These are phyloP conservation scores for Conoideocrella luteorostrata DNA, from an alignment of 2,329 filamentous ascomycete species.

Conservation along the genomic window DNA sequence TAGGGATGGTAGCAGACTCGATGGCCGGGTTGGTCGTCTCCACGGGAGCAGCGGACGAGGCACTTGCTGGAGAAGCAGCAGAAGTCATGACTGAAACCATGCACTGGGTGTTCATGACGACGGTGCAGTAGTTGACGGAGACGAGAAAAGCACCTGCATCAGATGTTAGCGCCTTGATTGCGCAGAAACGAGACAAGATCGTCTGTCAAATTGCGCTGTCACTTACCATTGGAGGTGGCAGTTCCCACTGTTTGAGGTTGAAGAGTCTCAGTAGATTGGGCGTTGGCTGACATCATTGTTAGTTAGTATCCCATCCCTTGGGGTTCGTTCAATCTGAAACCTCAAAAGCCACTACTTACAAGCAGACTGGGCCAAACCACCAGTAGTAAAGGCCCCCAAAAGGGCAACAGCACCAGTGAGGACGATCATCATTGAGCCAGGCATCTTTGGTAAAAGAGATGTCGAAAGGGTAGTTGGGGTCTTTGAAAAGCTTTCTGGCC, in stretches of 20 bases:
- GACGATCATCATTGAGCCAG: constrained; percentile 21
- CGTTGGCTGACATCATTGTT: constrained; percentile 17
- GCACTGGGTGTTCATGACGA: constrained; percentile 29
- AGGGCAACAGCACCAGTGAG: constrained; percentile 18
- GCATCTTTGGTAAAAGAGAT: constrained; percentile 16
- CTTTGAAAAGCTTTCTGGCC: too few relatives aligned
- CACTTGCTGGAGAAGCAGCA: constrained; percentile 14
- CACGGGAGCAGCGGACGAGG: constrained; percentile 13
- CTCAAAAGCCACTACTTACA: constrained; percentile 14
- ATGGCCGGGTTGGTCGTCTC: constrained; percentile 9
- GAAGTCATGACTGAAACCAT: constrained; percentile 21
- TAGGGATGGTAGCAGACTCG: constrained; percentile 1
- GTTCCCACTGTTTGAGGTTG: constrained; percentile 26
- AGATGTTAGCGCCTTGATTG: neutral
- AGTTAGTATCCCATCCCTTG: neutral
- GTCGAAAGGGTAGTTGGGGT: too few relatives aligned
- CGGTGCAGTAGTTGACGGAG: constrained; percentile 30
- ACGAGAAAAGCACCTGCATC: constrained; percentile 24
- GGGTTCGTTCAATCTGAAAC: neutral
- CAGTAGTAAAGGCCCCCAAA: constrained; percentile 15
- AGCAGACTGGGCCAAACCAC: constrained; percentile 12
- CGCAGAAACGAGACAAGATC: too few relatives aligned
- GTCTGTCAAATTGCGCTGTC: neutral
- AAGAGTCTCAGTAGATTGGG: constrained; percentile 20
- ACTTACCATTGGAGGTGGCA: constrained; percentile 25